Base-by-base conservation (phyloP, 805 yeast genomes). In the Zygosaccharomyces siamensis region DNA sequence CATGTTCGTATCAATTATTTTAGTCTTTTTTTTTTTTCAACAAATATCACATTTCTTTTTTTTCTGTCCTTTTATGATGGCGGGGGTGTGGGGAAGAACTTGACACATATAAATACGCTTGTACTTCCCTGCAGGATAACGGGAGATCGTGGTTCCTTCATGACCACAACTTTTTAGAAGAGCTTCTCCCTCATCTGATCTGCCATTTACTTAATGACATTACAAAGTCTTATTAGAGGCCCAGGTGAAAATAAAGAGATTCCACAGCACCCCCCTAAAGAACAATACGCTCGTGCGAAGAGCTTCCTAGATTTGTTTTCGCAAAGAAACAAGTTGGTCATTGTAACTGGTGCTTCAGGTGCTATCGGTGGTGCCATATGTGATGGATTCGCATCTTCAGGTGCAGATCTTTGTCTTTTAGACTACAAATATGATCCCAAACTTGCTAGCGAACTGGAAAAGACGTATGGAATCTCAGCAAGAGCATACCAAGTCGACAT, bases 321-420 rank as follows among this genome's bases (percentile, higher is more conserved):
- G 3, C 76, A 89, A 53, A 83, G 82, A 69, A 93, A 92, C 24
- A 87, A 86, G 68, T 82, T 83, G 12, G 92, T 93, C 36, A 79
- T 86, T 4, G 78, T 88, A 49, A 86, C 95, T 12, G 96, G 96
- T 39, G 86, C 88, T n/a, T 82, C 90, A 14, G 75, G 84, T 45
- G 96, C 95, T 33, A 87, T 88, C 57, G 95, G 95, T 14, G 78
- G 69, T 57, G 87, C 86, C 4, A 83, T 86, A 32, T 93, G 93
- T 46, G 86, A 82, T 64, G 90, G 89, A 1, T 86, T 74, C 60
- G 85, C 89, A 45, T 90, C 86, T 68, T 89, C 90, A 5, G 96
- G 96, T 42, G 95, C 95, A 5, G 69, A 64, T 43, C 51, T 60
- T 38, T 49, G 53, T 16, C 37, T 55, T 28, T 20, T 55, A 46